Percentiles rank a stretch among this genome's conserved stretches.
These are phyloP conservation scores for Wickerhamiella dianesei DNA, from an alignment of 805 yeast genomes.

Conservation along the genomic window DNA sequence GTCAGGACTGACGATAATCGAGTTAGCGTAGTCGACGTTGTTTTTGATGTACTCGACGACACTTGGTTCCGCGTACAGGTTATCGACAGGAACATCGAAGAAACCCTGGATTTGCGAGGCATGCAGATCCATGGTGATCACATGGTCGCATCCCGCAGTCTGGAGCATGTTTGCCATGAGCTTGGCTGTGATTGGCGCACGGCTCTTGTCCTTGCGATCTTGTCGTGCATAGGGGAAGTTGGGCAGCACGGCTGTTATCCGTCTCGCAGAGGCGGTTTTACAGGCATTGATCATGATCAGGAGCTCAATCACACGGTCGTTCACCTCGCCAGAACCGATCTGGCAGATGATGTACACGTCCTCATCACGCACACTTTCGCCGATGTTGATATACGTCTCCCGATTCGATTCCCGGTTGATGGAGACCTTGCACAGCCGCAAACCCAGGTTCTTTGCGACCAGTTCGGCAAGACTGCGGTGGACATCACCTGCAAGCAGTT, in stretches of 20 bases:
- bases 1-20: conserved; percentile 88
- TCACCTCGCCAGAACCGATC: conserved; percentile 74
- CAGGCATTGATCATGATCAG: conserved; percentile 88
- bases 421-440: conserved; percentile 58
- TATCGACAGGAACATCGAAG: conserved; percentile 89
- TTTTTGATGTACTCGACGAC: conserved; percentile 70
- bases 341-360: conserved; percentile 68
- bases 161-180: conserved; percentile 80
- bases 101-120: conserved; percentile 98
- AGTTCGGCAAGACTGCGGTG: conserved; percentile 72
- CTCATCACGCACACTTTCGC: conserved; percentile 82
- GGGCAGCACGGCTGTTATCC: conserved; percentile 89
- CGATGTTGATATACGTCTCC: conserved; percentile 79
- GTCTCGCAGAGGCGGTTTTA: conserved; percentile 86
- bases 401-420: conserved; percentile 77
- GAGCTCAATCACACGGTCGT: conserved; percentile 77
- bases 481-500: conserved; percentile 56
- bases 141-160: conserved; percentile 91
- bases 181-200: conserved; percentile 95
- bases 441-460: conserved; percentile 52
- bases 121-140: conserved; percentile 91
- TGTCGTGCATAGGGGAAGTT: conserved; percentile 96
- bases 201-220: conserved; percentile 87
- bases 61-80: conserved; percentile 87
- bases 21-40: conserved; percentile 39